Conservation (phyloP, 1,284 basidiomycete species). For the Rhodotorula sp. region DNA sequence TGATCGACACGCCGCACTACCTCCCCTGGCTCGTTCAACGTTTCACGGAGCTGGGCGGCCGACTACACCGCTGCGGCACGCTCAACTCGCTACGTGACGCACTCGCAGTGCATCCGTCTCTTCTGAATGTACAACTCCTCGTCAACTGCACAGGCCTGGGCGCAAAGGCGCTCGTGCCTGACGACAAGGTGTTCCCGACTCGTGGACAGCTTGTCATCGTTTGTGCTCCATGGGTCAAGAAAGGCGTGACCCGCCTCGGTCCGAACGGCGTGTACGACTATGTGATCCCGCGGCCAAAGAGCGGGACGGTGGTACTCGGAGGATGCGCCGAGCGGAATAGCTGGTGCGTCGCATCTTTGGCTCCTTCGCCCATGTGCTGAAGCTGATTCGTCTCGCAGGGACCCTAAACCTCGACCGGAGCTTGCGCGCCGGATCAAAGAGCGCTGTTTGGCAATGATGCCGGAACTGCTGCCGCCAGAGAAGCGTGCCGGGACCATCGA, state of each 20-base stretch:
- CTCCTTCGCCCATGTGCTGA: neutral
- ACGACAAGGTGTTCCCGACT: constrained; percentile 58
- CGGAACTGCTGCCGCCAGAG: constrained; percentile 65
- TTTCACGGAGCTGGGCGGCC: constrained; percentile 65
- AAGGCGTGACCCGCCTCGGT: constrained; percentile 61
- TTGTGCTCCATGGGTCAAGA: constrained; percentile 60
- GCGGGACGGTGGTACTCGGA: constrained; percentile 63
- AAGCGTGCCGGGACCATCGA: constrained; percentile 55
- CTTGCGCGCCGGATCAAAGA: constrained; percentile 64
- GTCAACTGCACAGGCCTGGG: constrained; percentile 43
- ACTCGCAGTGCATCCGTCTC: neutral
- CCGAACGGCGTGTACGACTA: constrained; percentile 59
- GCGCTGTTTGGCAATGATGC: constrained; percentile 61
- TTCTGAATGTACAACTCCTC: constrained; percentile 5
- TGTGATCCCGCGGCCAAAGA: constrained; percentile 60
- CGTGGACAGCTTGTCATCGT: constrained; percentile 60
- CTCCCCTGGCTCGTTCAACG: constrained; percentile 66
- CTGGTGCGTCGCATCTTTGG: constrained; percentile 55
- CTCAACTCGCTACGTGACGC: constrained; percentile 17
- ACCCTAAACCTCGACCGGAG: constrained; percentile 62
- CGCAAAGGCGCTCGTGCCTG: constrained; percentile 53
- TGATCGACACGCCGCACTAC: constrained; percentile 68
- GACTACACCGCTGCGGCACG: constrained; percentile 56
- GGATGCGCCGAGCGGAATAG: constrained; percentile 65
- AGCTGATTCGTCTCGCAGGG: constrained; percentile 50